Percentiles rank a stretch among this genome's conserved stretches.
phyloP scores from a whole-genome alignment of 495 filamentous ascomycete genomes.

The Aspergillus asperescens region DNA sequence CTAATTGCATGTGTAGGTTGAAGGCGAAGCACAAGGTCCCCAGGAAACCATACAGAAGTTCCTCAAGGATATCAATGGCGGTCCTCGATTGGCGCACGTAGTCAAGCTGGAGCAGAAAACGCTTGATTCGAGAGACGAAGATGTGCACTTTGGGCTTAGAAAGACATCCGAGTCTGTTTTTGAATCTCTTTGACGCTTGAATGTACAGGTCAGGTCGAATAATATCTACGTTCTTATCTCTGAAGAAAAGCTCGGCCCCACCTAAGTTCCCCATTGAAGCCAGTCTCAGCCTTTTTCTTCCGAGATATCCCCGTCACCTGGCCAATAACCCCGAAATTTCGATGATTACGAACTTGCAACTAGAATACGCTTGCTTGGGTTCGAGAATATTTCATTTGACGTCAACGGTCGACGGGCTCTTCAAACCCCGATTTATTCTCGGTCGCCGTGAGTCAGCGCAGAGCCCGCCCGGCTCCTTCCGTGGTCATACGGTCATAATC shows the following conservation, averaged over 20 bases:
- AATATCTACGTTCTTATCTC: no score
- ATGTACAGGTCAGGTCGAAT: neutral
- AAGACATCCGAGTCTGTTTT: slow-evolving; percentile 32
- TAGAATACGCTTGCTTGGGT: no score
- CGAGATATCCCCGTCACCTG: neutral
- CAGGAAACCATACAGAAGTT: slow-evolving; percentile 59
- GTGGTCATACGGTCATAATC: slow-evolving; percentile 3
- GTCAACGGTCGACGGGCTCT: neutral
- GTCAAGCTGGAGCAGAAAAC: slow-evolving; percentile 65
- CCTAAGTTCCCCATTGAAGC: neutral
- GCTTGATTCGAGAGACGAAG: slow-evolving; percentile 55
- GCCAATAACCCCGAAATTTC: neutral
- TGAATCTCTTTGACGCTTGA: slow-evolving; percentile 5
- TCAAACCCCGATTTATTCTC: slow-evolving; percentile 13
- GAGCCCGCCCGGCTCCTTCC: slow-evolving; percentile 9
- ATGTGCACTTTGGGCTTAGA: slow-evolving; percentile 55
- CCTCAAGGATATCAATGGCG: slow-evolving; percentile 69
- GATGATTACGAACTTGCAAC: neutral
- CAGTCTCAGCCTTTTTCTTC: neutral
- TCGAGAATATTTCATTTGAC: neutral
- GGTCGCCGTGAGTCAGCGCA: slow-evolving; percentile 6
- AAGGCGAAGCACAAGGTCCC: slow-evolving; percentile 81
- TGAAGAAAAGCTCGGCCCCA: no score
- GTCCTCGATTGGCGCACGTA: slow-evolving; percentile 63
- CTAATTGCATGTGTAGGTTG: slow-evolving; percentile 52